A percentile compares a stretch with the other conserved stretches of the same genome.
These are phyloP conservation scores for Colletotrichum simmondsii DNA, from an alignment of 2,329 filamentous ascomycete species.

Conservation along the genomic window DNA sequence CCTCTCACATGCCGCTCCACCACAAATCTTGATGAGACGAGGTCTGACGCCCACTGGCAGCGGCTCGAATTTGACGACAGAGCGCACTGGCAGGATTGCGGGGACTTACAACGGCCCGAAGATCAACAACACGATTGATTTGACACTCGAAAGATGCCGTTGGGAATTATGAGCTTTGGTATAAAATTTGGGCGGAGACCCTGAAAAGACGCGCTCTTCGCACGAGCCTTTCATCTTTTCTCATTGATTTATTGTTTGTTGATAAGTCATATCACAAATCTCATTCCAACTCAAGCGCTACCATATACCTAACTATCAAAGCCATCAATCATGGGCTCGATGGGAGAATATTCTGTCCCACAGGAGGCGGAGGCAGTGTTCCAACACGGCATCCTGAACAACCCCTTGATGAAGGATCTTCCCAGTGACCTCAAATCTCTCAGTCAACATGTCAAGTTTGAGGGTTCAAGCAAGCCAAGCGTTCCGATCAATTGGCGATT, in stretches of 20 bases:
- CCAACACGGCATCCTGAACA: constrained; percentile 12
- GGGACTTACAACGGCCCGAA: background rate
- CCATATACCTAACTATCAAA: no score
- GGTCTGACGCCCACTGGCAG: background rate
- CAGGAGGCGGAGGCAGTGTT: constrained; percentile 29
- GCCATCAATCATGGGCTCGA: constrained; percentile 17
- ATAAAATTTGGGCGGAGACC: background rate
- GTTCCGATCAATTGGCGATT: constrained; percentile 68
- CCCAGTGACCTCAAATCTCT: constrained; percentile 19
- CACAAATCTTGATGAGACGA: background rate
- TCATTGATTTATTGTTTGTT: background rate
- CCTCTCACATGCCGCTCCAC: background rate
- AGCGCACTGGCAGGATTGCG: background rate
- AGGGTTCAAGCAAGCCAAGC: constrained; percentile 53
- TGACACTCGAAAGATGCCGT: background rate
- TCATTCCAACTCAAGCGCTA: background rate
- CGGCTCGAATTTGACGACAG: background rate
- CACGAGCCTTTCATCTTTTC: background rate
- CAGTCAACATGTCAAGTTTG: constrained; percentile 47
- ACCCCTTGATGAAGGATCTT: constrained; percentile 23
- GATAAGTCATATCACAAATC: no score
- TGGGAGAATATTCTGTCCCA: constrained; percentile 22
- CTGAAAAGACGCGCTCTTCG: background rate
- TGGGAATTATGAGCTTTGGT: background rate
- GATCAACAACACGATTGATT: background rate